Percentiles rank a stretch among this genome's conserved stretches.
Conservation (phyloP, 768 basidiomycete genomes). For the Amanita phalloides region DNA sequence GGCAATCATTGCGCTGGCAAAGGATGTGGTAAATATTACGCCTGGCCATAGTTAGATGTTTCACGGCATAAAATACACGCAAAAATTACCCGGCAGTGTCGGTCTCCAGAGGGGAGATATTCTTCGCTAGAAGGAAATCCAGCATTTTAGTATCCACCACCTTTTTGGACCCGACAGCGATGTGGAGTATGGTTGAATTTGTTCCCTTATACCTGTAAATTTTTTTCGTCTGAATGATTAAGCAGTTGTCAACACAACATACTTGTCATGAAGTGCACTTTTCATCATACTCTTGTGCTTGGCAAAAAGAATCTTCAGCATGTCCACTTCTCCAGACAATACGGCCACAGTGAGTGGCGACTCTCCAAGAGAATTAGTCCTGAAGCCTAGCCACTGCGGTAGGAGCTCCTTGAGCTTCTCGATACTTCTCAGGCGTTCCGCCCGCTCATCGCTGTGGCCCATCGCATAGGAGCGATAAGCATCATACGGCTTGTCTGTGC, state of each 20-base stretch:
- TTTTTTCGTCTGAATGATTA: not conserved
- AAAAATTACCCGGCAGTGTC: conserved; percentile 33
- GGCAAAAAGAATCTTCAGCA: conserved; percentile 34
- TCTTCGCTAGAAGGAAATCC: conserved; percentile 39
- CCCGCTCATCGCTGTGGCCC: conserved; percentile 28
- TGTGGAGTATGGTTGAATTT: conserved; percentile 32
- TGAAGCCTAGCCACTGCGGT: conserved; percentile 43
- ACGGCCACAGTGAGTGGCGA: conserved; percentile 39
- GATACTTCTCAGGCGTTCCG: conserved; percentile 29
- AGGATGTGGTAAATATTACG: conserved; percentile 49
- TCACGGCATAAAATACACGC: not conserved
- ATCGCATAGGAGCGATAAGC: conserved; percentile 42
- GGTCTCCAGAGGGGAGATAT: conserved; percentile 30
- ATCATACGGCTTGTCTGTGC: conserved; percentile 30
- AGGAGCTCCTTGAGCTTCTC: conserved; percentile 29
- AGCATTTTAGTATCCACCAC: conserved; percentile 22
- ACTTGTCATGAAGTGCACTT: conserved; percentile 32
- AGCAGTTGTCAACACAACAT: conserved; percentile 8
- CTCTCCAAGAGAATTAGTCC: conserved; percentile 34
- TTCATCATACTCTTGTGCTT: conserved; percentile 30
- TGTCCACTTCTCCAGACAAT: conserved; percentile 21
- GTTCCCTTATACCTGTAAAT: conserved; percentile 31
- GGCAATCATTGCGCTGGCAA: conserved; percentile 16
- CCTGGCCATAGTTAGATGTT: conserved; percentile 16
- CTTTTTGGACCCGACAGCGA: conserved; percentile 23